Evolutionary conservation across 2,329 filamentous ascomycete genomes (phyloP), one percentile per base, ranked within the genome.

Genomic region (Penicillium sp.): DNA sequence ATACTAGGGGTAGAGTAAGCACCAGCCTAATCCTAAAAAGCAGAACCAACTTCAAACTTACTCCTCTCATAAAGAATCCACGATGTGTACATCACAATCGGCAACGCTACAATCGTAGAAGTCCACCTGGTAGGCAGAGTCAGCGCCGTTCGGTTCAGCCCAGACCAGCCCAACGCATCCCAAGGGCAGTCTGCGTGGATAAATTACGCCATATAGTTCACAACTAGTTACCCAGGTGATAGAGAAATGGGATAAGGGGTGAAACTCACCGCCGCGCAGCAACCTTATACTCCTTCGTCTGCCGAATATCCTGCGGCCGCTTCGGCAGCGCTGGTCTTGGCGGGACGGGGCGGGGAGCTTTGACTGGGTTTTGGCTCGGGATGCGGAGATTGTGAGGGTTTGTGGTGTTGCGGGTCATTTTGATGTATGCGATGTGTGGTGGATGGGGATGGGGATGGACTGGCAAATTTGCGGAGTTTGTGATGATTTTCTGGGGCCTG

Each of bases 241-340:
- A n/a, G n/a, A n/a, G n/a, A n/a, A n/a, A n/a, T n/a, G n/a, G n/a
- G n/a, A n/a, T n/a, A n/a, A n/a, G n/a, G n/a, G n/a, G n/a, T n/a
- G n/a, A n/a, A n/a, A n/a, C 65, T 23, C 62, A 76, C 74, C 66
- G 66, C 46, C 74, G 66, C 23, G 73, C 70, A 55, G 71, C 70
- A 54, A 58, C 52, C 54, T 75, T 75, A 58, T 77, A 77, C 59
- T 73, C 69, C 51, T 69, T 72, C n/a, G 74, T 76, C 54, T 74
- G 59, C 40, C 71, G 71, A 36, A 77, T 71, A 63, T 77, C 73
- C 19, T 58, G 45, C 18, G 58, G 53, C 39, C 51, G 48, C 48
- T 55, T 54, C 8, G 55, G 49, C 34, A 54, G 47, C 11, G 46
- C 48, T 34, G 55, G 57, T 14, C 33, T 59, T 9, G 50, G 24